Percentiles rank a stretch among this genome's conserved stretches.
phyloP scores from a whole-genome alignment of 2,329 filamentous ascomycete species.

The Plenodomus tracheiphilus region DNA sequence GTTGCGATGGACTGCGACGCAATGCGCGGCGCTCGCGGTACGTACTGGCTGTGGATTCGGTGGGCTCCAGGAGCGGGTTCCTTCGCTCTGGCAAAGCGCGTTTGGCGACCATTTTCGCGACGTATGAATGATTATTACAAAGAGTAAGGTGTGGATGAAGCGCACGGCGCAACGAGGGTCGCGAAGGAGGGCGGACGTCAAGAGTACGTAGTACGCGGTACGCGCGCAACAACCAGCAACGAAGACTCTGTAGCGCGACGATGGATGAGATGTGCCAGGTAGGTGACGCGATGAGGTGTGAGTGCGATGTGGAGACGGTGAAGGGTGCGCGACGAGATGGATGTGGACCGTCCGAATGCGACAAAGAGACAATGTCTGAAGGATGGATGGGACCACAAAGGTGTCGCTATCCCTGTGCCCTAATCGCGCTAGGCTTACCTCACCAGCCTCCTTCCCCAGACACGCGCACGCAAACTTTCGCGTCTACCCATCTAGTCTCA shows the following conservation, averaged over 20 bases:
- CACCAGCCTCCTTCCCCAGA: slow-evolving; percentile 13
- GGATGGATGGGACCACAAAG: slow-evolving; percentile 12
- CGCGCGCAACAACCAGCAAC: slow-evolving; percentile 19
- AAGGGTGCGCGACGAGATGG: slow-evolving; percentile 12
- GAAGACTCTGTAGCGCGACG: slow-evolving; percentile 10
- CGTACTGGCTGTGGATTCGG: slow-evolving; percentile 67
- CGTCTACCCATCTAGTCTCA: slow-evolving; percentile 1
- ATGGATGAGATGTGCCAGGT: slow-evolving; percentile 1
- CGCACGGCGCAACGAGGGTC: slow-evolving; percentile 31
- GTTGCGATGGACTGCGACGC: slow-evolving; percentile 9
- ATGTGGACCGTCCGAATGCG: slow-evolving; percentile 11
- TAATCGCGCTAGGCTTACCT: slow-evolving; percentile 5
- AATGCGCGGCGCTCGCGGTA: slow-evolving; percentile 31
- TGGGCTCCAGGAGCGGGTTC: slow-evolving; percentile 67
- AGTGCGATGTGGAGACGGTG: neutral
- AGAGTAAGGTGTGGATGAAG: slow-evolving; percentile 17
- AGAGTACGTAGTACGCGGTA: slow-evolving; percentile 11
- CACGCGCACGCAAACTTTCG: slow-evolving; percentile 8
- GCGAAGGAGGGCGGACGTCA: slow-evolving; percentile 11
- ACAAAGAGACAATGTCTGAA: slow-evolving; percentile 3
- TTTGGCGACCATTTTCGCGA: slow-evolving; percentile 37
- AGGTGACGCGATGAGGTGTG: slow-evolving; percentile 9
- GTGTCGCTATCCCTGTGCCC: slow-evolving; percentile 18
- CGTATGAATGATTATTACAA: slow-evolving; percentile 18
- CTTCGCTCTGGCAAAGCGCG: slow-evolving; percentile 62